Evolutionary conservation across 2,329 filamentous ascomycete species (phyloP), one percentile per base, ranked within the genome.

Genomic region (Colletotrichum siamense): DNA sequence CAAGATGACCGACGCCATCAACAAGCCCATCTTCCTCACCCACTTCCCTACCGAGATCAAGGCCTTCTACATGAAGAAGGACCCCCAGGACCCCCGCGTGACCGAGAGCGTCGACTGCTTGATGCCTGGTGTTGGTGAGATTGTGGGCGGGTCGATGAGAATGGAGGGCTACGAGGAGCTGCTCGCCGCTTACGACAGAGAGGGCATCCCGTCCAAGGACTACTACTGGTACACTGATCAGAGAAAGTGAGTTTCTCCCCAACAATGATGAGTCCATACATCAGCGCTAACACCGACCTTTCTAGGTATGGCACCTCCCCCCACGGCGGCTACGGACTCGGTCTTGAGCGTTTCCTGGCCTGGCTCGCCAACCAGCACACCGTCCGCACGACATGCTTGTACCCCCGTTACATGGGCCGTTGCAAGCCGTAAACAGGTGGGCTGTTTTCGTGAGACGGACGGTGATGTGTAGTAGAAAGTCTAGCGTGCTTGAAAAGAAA

Each of bases 151-250:
- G 7, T 96, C 93, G 80, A 99, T 99, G 96, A 96, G 97, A 85
- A 98, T 98, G 92, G 93, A 96, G 83, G 93, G 95, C 83, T 95
- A 95, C 83, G 95, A 98, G 16, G 96, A 98, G 89, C 88, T 98
- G 79, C 93, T 98, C 89, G 93, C 90, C 28, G 97, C 95, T 1
- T 99, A 98, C 85, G 92, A 95, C 86, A 92, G 94, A 78, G 94
- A 98, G 86, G 94, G 94, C 55, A 98, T 99, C 84, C 92, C 95
- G 81, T 92, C 96, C 24, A 91, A 91, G 80, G 93, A 94, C 62
- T 99, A 99, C 88, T 99, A 98, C 90, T 99, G 97, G 97, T 99
- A 99, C 88, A 98, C 96, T 36, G 97, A 98, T 87, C 96, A 98
- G 91, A 91, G 96, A 84, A 98, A 97, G 95, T 96, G 87, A 89